A percentile compares a stretch with the other conserved stretches of the same genome.
phyloP scores from a whole-genome alignment of 2,329 filamentous ascomycete genomes.

The Ophiostoma ulmi region DNA sequence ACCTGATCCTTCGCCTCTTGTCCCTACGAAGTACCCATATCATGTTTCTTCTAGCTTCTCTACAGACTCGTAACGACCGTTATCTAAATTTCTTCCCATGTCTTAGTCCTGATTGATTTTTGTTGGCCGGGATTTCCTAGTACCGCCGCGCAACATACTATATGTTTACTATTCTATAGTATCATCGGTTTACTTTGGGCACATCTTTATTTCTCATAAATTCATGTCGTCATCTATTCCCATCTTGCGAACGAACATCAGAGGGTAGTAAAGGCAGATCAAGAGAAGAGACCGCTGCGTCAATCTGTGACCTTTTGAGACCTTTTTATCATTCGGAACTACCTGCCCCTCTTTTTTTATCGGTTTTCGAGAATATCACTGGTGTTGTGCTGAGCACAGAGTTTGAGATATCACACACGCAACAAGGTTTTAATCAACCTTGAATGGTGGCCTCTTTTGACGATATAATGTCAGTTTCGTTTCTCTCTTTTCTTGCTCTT shows the following conservation, averaged over 20 bases:
- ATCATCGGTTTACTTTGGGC: no score
- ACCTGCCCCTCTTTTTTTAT: background rate
- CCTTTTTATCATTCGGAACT: background rate
- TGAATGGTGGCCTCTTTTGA: background rate
- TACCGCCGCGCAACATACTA: no score
- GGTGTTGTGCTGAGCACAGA: background rate
- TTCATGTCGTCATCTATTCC: no score
- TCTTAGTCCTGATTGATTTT: no score
- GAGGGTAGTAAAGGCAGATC: background rate
- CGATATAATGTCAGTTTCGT: background rate
- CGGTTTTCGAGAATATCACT: background rate
- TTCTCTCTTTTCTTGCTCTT: background rate
- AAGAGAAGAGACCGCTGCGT: background rate
- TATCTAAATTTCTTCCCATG: no score
- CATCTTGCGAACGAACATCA: no score
- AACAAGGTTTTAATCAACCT: background rate
- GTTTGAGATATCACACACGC: background rate
- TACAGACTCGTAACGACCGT: no score
- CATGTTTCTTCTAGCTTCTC: background rate
- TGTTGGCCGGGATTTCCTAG: no score
- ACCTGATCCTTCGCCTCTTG: background rate
- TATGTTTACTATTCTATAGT: no score
- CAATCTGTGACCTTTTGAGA: background rate
- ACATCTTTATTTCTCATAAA: no score
- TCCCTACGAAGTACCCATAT: background rate